Base-by-base conservation (phyloP, 2,329 filamentous ascomycete genomes). In the Alternaria sp. region DNA sequence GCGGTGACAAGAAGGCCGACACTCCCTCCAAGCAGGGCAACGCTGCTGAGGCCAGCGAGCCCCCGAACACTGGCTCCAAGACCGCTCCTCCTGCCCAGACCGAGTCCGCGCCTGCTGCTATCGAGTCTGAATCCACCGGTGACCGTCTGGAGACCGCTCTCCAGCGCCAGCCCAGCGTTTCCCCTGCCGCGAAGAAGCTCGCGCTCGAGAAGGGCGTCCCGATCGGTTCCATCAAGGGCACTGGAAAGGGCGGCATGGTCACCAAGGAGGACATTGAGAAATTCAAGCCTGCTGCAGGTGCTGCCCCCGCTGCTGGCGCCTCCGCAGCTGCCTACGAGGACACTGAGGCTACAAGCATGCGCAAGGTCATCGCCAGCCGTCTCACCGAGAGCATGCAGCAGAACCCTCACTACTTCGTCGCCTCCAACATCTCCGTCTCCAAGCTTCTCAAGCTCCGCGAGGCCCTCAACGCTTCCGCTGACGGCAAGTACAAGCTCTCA, bases 351-450 rank as follows among this genome's bases (percentile, higher is more conserved):
- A 91, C 86, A 75, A 91, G 91, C 80, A 99, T 99, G 95, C 94
- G 95, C 85, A 98, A 97, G 89, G 94, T 92, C 70, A 99, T 99
- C 80, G 95, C 95, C 81, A 89, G 84, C 81, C 93, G 95, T 72
- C 91, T 99, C 62, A 90, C 90, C 76, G 87, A 97, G 84, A 98
- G 94, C 44, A 87, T 92, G 81, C 89, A 92, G 81, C 90, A 94
- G 83, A 98, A 97, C 87, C 95, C 95, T 63, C 95, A 98, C 87
- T 99, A 97, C 89, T 99, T 94, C 80, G 94, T 99, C 75, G 92
- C 92, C 74, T 91, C 93, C 74, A 89, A 89, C 72, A 87, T 99
- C 78, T 98, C 94, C 60, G 95, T 99, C 67, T 87, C 86, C 81
- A 98, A 98, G 88, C 92, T 99, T 50, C 85, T 97, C 76, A 98